Evolutionary conservation across 768 basidiomycete genomes (phyloP).

Genomic region (Russula ochroleuca): DNA sequence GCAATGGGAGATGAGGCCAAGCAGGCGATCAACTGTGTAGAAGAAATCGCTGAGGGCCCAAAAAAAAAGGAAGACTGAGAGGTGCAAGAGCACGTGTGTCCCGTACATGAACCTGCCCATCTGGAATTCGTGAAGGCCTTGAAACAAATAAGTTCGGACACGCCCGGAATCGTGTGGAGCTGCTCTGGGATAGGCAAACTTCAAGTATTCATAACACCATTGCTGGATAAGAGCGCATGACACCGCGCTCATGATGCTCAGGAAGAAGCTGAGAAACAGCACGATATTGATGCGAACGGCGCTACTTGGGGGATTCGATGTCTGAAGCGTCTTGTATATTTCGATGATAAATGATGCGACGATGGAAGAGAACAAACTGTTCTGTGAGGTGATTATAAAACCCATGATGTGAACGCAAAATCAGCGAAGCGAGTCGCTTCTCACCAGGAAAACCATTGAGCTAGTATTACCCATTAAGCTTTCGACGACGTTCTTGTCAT

Average conservation of each 20-base stretch:
- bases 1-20: slow-evolving; percentile 3
- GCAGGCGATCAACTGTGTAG: background rate
- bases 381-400: slow-evolving; percentile 1
- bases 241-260: slow-evolving; percentile 20
- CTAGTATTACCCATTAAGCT: slow-evolving; percentile 21
- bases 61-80: slow-evolving; percentile 21
- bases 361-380: slow-evolving; percentile 27
- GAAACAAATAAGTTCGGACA: slow-evolving; percentile 14
- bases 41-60: slow-evolving; percentile 20
- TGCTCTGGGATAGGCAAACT: slow-evolving; percentile 1
- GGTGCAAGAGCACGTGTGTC: slow-evolving; percentile 15
- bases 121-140: slow-evolving; percentile 13
- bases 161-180: slow-evolving; percentile 18
- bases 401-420: background rate
- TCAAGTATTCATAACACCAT: slow-evolving; percentile 20
- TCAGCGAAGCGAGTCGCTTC: background rate
- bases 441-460: slow-evolving; percentile 26
- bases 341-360: slow-evolving; percentile 27
- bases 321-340: slow-evolving; percentile 22
- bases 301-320: background rate
- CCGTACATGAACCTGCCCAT: slow-evolving; percentile 15
- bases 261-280: slow-evolving; percentile 21
- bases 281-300: slow-evolving; percentile 23
- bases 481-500: slow-evolving; percentile 21
- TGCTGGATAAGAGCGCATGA: slow-evolving; percentile 22